phyloP scores from a whole-genome alignment of 148 eudicot genomes.

The Pharnaceum exiguum region DNA sequence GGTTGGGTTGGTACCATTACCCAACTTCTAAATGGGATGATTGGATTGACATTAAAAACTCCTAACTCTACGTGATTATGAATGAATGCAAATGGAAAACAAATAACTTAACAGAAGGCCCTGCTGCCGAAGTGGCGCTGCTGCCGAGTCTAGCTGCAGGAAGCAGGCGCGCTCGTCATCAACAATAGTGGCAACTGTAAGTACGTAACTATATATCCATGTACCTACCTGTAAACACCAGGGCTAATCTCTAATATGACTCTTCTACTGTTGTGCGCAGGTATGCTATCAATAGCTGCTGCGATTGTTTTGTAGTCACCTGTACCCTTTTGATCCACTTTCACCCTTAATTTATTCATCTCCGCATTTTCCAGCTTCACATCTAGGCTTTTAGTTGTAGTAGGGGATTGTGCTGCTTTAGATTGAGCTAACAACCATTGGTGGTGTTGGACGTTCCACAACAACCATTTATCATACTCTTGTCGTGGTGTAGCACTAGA shows the following conservation, averaged over 20 bases:
- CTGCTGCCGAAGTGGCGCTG: too few species aligned
- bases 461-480: conserved; percentile 37
- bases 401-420: neutral
- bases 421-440: too few species aligned
- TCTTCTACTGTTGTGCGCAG: conserved; percentile 29
- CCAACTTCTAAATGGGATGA: too few species aligned
- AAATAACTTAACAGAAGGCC: too few species aligned
- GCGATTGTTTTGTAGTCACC: conserved; percentile 41
- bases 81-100: too few species aligned
- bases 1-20: too few species aligned
- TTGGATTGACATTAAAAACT: too few species aligned
- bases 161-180: neutral
- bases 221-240: conserved; percentile 44
- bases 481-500: neutral
- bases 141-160: neutral
- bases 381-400: conserved; percentile 12
- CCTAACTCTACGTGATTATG: too few species aligned
- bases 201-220: neutral
- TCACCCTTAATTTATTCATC: conserved; percentile 24
- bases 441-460: conserved; percentile 38
- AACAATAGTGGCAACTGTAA: neutral
- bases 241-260: conserved; percentile 35
- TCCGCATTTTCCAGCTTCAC: conserved; percentile 38
- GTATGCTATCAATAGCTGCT: conserved; percentile 38
- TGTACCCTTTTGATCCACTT: conserved; percentile 34